Conservation (phyloP, 73 alveolate genomes). For the Paramecium sexaurelia region DNA sequence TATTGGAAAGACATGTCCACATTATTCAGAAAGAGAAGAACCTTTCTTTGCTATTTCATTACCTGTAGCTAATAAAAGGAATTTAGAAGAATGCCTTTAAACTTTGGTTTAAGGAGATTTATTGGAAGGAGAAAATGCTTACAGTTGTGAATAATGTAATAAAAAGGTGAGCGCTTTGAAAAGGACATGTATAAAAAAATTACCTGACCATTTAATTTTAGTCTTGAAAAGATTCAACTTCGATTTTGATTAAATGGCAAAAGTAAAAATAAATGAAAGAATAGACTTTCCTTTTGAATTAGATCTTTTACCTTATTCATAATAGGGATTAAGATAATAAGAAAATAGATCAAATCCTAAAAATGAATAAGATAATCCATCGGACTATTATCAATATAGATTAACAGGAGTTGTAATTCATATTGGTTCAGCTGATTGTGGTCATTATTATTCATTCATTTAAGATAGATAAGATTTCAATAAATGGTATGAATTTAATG, state of each 20-base stretch:
- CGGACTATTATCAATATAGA: conserved; percentile 84
- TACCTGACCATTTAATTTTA: conserved; percentile 92
- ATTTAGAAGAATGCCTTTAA: conserved; percentile 88
- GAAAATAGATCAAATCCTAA: conserved; percentile 65
- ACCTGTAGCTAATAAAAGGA: conserved; percentile 90
- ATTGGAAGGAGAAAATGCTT: conserved; percentile 97
- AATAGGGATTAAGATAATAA: conserved; percentile 88
- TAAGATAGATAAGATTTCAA: conserved; percentile 80
- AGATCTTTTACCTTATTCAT: conserved; percentile 95
- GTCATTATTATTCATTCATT: conserved; percentile 97
- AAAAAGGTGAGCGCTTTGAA: conserved; percentile 92
- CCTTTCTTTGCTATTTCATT: conserved; percentile 55
- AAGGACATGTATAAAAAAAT: conserved; percentile 89
- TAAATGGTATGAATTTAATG: conserved; percentile 96
- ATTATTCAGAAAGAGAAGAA: conserved; percentile 67
- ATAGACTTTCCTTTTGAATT: conserved; percentile 95
- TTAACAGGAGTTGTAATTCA: conserved; percentile 96
- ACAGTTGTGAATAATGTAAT: conserved; percentile 92
- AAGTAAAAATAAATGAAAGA: conserved; percentile 93
- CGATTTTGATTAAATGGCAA: conserved; percentile 91
- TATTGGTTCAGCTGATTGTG: conserved; percentile 97
- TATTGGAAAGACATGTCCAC: conserved; percentile 65
- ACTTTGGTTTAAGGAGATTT: conserved; percentile 94
- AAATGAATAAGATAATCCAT: conserved; percentile 72
- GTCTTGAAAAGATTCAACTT: conserved; percentile 96